Evolutionary conservation across 352 stramenopile species (phyloP), one percentile per base, ranked within the genome.

Genomic region (Thalassiosira oceanica): DNA sequence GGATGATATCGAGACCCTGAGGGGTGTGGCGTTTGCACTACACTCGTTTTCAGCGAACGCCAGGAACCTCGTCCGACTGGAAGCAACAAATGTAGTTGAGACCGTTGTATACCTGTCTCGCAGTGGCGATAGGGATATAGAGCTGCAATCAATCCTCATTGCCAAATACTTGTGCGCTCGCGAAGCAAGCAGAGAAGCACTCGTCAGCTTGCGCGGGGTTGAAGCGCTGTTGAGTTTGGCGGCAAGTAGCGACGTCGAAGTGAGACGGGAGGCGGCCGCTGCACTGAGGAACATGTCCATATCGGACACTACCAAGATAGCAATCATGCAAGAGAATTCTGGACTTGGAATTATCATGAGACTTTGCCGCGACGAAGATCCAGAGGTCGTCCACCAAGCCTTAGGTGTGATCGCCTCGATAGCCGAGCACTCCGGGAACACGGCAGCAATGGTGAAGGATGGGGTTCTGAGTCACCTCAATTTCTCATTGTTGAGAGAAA

Each of bases 231-330:
- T 97, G 27, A 80, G 86, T 49, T 83, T 98, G 0, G 92, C 93
- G 2, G 74, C 78, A 13, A 91, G 75, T 20, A 89, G 96, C 37
- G 94, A 86, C 62, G 74, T 97, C 39, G 94, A 98, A 62, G 95
- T 97, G 46, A 85, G 97, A 13, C 83, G 94, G 1, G 95, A 98
- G 65, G 87, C 96, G 3, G 94, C 90, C 52, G 94, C 93, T 3
- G 87, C 93, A 0, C 83, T 98, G 0, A 95, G 91, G 57, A 98
- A 98, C 71, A 84, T 98, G 37, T 96, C 94, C 13, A 80, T 97
- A 35, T 96, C 93, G n/a, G 94, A 98, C 42, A 92, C 98, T 74
- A 98, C 96, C 67, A 98, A 98, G 72, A 96, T 94, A 70, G 91
- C 97, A 68, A 96, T 98, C 20, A 91, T 94, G 39, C 96, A 95